Base-by-base conservation (phyloP, 345 rosid genomes). In the Excoecaria cochinchinensis region DNA sequence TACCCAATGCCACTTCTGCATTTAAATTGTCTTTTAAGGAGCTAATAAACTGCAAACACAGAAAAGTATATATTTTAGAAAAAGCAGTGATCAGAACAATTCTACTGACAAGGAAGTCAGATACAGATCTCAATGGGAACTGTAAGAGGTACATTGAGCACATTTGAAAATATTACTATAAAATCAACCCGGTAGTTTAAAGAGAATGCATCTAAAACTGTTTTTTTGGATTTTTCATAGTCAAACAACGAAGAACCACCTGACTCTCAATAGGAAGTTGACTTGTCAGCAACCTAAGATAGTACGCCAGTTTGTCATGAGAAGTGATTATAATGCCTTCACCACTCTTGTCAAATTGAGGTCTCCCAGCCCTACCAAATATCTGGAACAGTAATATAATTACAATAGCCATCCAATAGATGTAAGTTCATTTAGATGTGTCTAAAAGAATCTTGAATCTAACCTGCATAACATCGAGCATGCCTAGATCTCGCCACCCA, bases 381-480 rank as follows among this genome's bases (percentile, higher is more conserved):
- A 95, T 95, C 99, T 95, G 73, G 67, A 71, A 79, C 24, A 79
- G 64, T 47, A 52, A 78, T 53, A 68, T 60, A 69, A 62, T 59
- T 60, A 63, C 17, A 59, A 53, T 4, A 31, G 10, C 47, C 58
- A 10, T 25, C 65, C 8, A 38, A 65, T 22, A 52, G 71, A 65
- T 22, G 51, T 15, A 63, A 25, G 68, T 17, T 40, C 67, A 21
- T 72, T 61, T 22, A 46, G 55, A 75, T 73, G 50, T 52, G 60
- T 51, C 36, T 17, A 78, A 47, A 74, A n/a, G 31, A 19, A 42
- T 52, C 44, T 53, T 67, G 53, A 51, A 51, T 38, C 73, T 74
- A 80, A 88, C 99, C 92, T 95, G 99, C 99, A 95, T 95, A 76
- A 95, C 97, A 82, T 95, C 99, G 73, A 95, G 95, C 99, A 92